Base-by-base conservation (phyloP, 2,329 filamentous ascomycete species). In the Neonectria magnoliae region DNA sequence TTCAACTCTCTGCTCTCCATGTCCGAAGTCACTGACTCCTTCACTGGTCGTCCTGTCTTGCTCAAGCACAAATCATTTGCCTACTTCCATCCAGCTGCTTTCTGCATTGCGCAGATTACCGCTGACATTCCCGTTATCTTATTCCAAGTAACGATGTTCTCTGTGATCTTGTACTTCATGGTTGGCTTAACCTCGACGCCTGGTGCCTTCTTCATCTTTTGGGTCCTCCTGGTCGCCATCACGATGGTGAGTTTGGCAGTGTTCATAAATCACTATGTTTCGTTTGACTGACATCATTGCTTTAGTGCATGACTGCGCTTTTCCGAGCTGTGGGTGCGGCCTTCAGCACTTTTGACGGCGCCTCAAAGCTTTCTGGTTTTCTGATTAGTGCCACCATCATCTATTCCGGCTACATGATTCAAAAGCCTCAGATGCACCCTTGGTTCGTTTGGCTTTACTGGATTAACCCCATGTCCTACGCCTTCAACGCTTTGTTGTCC, bases 381-480 rank as follows among this genome's bases (percentile, higher is more conserved):
- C 20, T 80, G 57, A 78, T 91, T 54, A 80, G 81, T 33, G 83
- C 84, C 0, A 75, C 85, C 10, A 78, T 90, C 57, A 84, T 90
- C 44, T 91, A 91, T 75, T 88, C 84, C 4, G 89, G 89, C 14
- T 91, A 88, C 75, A 81, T 90, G 73, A 90, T 91, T 61, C 83
- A 82, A 5, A 87, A 88, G 25, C 83, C 82, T 22, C 80, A 87
- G 64, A 90, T 90, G 88, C 85, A 88, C 44, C 84, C 85, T 0
- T 90, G 87, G 87, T 85, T 91, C 25, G 78, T 81, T 3, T 91
- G 88, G 88, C 75, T 90, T 3, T 89, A 84, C 65, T 90, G 87
- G 86, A 84, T 90, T 22, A 84, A 91, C 67, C 91, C 91, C 0
- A 79, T 93, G 3, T 87, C 90, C 0, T 93, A 93, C 62, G 88